Evolutionary conservation across 2,329 filamentous ascomycete genomes (phyloP), one percentile per base, ranked within the genome.

Genomic region (Colletotrichum higginsianum): DNA sequence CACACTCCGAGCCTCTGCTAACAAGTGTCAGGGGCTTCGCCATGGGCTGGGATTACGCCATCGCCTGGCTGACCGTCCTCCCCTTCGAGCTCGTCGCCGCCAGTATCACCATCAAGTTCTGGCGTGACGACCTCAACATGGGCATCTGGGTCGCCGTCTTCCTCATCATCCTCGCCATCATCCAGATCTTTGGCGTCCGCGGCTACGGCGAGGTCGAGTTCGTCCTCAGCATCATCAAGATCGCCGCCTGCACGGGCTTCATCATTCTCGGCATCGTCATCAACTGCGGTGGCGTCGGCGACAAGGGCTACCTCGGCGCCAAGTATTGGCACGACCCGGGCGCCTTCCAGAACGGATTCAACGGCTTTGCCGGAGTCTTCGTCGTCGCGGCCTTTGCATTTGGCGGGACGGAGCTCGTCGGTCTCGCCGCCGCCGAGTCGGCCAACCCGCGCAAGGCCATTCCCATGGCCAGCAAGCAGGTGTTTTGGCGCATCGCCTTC

Each of bases 51-150:
- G 86, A 86, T 74, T 84, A 84, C 64, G 80, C 46, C 16, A 67
- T 94, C 77, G 91, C 88, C 42, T 95, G 91, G 92, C 86, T 90
- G 13, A 89, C 92, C 65, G 94, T 92, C 0, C 93, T 89, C 75
- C 91, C 92, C 0, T 86, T 94, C 8, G 92, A 95, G 78, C 84
- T 95, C 50, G 92, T 90, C 0, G 91, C 92, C 0, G 90, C 92
- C 1, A 92, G 92, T 5, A 83, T 94, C 56, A 92, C 94, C 64
- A 92, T 95, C 73, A 90, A 94, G 79, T 94, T 83, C 78, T 90
- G 88, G 88, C 81, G 83, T 50, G 77, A 81, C 0, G 84, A 85
- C 67, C 78, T 90, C 65, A 87, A 84, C 75, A 81, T 86, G 49
- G 87, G 84, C 11, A 83, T 89, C 57, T 90, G 88, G 87, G 85